phyloP scores from a whole-genome alignment of 208 protist genomes.

The Acanthamoeba royreba region DNA sequence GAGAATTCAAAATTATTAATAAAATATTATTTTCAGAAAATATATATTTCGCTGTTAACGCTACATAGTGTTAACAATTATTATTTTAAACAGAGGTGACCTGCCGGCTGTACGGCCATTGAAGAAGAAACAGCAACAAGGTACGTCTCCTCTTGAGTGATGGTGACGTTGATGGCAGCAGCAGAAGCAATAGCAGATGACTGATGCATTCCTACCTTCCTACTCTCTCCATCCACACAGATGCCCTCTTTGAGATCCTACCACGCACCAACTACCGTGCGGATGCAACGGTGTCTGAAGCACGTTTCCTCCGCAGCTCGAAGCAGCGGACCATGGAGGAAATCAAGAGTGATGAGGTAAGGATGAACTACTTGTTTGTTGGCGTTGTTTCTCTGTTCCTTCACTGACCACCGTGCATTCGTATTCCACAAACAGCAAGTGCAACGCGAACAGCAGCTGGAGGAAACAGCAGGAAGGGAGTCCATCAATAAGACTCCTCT shows the following conservation, averaged over 20 bases:
- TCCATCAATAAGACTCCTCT: slow-evolving; percentile 14
- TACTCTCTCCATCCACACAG: neutral
- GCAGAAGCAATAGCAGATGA: no score
- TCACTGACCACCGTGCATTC: no score
- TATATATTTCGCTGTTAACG: neutral
- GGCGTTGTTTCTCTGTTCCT: no score
- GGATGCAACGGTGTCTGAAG: neutral
- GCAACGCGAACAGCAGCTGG: neutral
- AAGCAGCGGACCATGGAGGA: neutral
- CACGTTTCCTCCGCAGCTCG: neutral
- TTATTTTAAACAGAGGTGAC: neutral
- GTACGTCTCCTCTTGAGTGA: neutral
- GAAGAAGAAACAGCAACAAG: slow-evolving; percentile 30
- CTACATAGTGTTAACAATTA: neutral
- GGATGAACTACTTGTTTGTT: neutral
- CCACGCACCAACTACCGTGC: slow-evolving; percentile 25
- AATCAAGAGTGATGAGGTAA: neutral
- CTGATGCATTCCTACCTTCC: no score
- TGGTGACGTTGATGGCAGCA: neutral
- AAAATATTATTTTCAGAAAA: neutral
- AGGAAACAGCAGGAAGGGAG: neutral
- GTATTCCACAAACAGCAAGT: neutral
- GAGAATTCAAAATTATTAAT: neutral
- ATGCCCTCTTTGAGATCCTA: slow-evolving; percentile 41
- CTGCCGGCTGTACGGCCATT: neutral